These are phyloP conservation scores for Elaphomyces granulatus DNA, from an alignment of 495 filamentous ascomycete genomes.

Conservation along the genomic window DNA sequence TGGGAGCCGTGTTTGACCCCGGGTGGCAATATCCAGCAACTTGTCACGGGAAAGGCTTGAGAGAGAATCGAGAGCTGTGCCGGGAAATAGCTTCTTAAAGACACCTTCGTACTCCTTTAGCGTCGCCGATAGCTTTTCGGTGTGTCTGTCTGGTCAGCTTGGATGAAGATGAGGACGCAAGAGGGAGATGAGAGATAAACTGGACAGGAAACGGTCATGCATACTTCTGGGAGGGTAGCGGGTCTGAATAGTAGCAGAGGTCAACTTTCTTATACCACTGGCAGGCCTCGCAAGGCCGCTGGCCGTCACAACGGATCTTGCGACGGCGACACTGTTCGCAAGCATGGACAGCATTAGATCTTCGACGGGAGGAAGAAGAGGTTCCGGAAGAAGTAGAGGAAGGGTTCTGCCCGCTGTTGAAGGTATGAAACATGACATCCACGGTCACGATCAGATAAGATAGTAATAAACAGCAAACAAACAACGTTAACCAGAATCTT, in stretches of 20 bases:
- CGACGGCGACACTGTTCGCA: conserved; percentile 34
- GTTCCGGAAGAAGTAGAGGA: conserved; percentile 16
- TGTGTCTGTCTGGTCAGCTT: conserved; percentile 19
- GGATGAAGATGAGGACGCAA: not conserved
- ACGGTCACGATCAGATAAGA: too few relatives aligned
- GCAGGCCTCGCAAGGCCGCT: conserved; percentile 33
- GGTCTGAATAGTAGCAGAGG: conserved; percentile 30
- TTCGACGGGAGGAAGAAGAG: conserved; percentile 23
- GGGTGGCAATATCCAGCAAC: conserved; percentile 29
- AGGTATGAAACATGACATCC: conserved; percentile 31
- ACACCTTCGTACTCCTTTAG: conserved; percentile 26
- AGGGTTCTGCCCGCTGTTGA: conserved; percentile 29
- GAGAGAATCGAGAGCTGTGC: conserved; percentile 24
- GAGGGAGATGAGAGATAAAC: too few relatives aligned
- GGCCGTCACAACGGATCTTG: conserved; percentile 36
- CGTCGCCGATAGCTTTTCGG: conserved; percentile 29
- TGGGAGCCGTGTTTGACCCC: not conserved
- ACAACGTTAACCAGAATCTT: too few relatives aligned
- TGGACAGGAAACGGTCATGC: not conserved
- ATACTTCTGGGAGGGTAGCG: conserved; percentile 26
- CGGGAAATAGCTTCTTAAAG: conserved; percentile 26
- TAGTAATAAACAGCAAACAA: too few relatives aligned
- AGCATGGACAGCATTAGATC: conserved; percentile 28
- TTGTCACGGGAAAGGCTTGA: conserved; percentile 33
- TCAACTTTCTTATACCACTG: conserved; percentile 34